phyloP scores from a whole-genome alignment of 1,284 basidiomycete genomes.

The Leucoagaricus sp. region DNA sequence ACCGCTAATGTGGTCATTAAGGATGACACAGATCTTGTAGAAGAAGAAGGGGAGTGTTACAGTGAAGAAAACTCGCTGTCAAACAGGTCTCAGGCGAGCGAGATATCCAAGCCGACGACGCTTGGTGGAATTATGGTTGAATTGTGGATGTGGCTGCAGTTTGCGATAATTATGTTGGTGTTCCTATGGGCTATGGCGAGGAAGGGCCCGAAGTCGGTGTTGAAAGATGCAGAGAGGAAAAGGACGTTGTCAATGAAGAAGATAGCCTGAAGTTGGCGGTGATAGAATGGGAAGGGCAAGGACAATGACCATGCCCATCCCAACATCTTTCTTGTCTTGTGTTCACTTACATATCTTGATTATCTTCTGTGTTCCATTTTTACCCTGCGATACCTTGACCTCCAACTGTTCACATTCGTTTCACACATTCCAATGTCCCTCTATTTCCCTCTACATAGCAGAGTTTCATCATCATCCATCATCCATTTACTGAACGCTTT shows the following conservation, averaged over 20 bases:
- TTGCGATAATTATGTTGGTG: conserved; percentile 66
- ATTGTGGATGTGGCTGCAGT: conserved; percentile 81
- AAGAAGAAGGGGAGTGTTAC: conserved; percentile 3
- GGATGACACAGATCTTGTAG: background rate
- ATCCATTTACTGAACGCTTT: background rate
- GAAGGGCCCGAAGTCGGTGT: conserved; percentile 68
- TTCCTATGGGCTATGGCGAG: conserved; percentile 79
- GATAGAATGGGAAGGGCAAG: background rate
- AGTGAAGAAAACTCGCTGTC: conserved; percentile 8
- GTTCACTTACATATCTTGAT: background rate
- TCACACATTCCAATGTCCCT: background rate
- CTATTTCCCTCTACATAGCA: background rate
- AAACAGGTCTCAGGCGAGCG: conserved; percentile 5
- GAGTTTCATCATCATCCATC: background rate
- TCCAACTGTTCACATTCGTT: background rate
- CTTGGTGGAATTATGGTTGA: conserved; percentile 59
- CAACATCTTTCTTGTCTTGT: background rate
- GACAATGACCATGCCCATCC: background rate
- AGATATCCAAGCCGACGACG: conserved; percentile 22
- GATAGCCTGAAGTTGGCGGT: background rate
- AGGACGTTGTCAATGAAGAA: conserved; percentile 28
- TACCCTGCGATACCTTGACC: background rate
- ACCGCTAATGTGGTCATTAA: background rate
- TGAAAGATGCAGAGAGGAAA: conserved; percentile 52
- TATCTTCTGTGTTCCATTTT: background rate